Conservation (phyloP, 805 yeast genomes). For the Starmerella bombi region DNA sequence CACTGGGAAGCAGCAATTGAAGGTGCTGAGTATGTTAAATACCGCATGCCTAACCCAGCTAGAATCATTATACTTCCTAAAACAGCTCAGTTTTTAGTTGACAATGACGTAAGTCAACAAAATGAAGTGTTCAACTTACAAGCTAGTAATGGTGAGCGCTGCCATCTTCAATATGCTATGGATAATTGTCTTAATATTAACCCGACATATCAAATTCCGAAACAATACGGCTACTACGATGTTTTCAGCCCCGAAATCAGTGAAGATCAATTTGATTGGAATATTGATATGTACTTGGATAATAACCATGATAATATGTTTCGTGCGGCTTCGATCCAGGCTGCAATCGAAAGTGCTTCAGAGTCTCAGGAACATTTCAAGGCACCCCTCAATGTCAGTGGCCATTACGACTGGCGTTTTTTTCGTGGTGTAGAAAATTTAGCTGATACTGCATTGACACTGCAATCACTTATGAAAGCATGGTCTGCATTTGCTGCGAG, state of each 20-base stretch:
- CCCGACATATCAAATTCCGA: too few relatives aligned
- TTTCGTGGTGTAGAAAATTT: constrained; percentile 35
- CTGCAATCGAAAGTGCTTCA: too few relatives aligned
- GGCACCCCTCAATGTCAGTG: constrained; percentile 20
- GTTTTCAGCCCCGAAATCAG: too few relatives aligned
- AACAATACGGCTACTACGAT: too few relatives aligned
- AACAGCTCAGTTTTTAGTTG: background rate
- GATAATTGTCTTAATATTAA: background rate
- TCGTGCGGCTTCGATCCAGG: too few relatives aligned
- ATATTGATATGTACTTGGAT: too few relatives aligned
- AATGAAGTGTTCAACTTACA: constrained; percentile 1
- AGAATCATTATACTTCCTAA: constrained; percentile 2
- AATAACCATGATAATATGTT: too few relatives aligned
- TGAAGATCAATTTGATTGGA: too few relatives aligned
- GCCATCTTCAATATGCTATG: constrained; percentile 8
- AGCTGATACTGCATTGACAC: constrained; percentile 32
- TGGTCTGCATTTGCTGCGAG: constrained; percentile 36
- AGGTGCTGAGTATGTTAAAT: background rate
- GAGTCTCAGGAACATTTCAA: constrained; percentile 8
- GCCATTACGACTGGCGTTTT: constrained; percentile 54
- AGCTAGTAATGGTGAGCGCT: background rate
- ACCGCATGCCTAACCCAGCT: constrained; percentile 6
- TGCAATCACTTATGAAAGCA: constrained; percentile 35
- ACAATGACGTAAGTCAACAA: background rate
- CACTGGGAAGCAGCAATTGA: background rate